phyloP scores from a whole-genome alignment of 306 rosid species.

The Rubus parviflorus region DNA sequence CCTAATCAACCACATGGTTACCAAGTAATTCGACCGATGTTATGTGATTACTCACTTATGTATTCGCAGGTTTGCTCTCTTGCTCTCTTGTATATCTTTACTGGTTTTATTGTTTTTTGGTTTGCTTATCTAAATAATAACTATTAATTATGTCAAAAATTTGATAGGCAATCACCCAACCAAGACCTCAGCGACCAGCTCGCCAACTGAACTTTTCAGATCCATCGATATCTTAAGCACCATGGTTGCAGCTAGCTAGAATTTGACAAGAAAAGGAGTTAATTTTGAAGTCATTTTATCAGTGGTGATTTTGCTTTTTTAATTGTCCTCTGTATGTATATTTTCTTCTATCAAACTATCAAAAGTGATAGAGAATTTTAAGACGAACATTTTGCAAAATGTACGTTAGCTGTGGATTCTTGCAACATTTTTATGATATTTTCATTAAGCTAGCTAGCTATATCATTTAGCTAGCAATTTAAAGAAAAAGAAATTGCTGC shows the following conservation, averaged over 20 bases:
- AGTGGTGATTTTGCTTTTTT: neutral
- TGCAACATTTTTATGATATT: no score
- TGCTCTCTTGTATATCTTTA: neutral
- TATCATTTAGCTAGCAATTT: no score
- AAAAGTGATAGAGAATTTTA: neutral
- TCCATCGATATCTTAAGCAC: neutral
- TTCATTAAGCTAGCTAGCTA: no score
- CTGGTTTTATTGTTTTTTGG: no score
- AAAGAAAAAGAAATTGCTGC: neutral
- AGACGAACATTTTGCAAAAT: no score
- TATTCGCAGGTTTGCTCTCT: neutral
- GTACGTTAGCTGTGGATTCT: no score
- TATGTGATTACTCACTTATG: neutral
- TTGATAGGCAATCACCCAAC: neutral
- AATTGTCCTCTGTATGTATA: neutral
- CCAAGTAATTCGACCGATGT: neutral
- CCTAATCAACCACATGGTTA: neutral
- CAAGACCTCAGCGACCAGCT: neutral
- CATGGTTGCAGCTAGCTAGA: neutral
- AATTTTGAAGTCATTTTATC: neutral
- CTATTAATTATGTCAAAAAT: neutral
- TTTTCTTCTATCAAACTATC: neutral
- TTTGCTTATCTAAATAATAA: neutral
- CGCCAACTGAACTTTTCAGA: neutral
- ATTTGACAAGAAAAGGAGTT: neutral